These are phyloP conservation scores for Nevesoporus exiguus DNA, from an alignment of 768 basidiomycete genomes.

Conservation along the genomic window DNA sequence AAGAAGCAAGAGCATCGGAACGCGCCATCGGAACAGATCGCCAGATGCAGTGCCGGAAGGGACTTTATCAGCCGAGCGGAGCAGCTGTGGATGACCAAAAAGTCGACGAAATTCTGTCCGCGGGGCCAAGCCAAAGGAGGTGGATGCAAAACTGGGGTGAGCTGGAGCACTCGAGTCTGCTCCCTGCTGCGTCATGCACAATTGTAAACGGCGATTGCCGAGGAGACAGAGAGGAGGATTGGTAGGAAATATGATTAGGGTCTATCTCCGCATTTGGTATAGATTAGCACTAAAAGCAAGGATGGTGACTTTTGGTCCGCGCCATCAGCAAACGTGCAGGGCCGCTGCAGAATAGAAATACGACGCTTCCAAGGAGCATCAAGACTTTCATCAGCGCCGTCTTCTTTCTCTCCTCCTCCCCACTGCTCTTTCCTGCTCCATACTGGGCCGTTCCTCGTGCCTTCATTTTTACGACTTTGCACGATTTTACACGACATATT, in stretches of 20 bases:
- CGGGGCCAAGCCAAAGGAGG: constrained; percentile 4
- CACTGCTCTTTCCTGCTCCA: constrained; percentile 24
- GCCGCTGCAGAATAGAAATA: constrained; percentile 33
- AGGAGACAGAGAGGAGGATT: neutral
- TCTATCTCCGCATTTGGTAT: constrained; percentile 3
- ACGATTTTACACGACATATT: constrained; percentile 68
- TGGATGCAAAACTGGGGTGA: neutral
- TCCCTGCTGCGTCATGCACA: neutral
- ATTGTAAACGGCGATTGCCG: neutral
- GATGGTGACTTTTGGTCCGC: constrained; percentile 1
- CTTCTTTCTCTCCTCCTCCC: constrained; percentile 27
- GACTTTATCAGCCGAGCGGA: constrained; percentile 6
- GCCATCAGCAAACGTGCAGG: constrained; percentile 26
- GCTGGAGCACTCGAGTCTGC: neutral
- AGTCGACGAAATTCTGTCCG: constrained; percentile 8
- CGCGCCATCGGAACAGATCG: neutral
- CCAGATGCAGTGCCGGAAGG: neutral
- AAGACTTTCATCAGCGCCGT: constrained; percentile 34
- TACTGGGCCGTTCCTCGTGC: constrained; percentile 26
- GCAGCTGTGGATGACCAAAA: constrained; percentile 4
- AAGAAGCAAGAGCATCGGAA: neutral
- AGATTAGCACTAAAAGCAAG: constrained; percentile 18
- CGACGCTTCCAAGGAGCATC: constrained; percentile 29
- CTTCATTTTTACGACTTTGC: constrained; percentile 57
- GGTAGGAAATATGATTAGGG: neutral